Evolutionary conservation across 192 early-diverging fungal genomes (phyloP), one percentile per base, ranked within the genome.

Genomic region (Linnemannia schmuckeri): DNA sequence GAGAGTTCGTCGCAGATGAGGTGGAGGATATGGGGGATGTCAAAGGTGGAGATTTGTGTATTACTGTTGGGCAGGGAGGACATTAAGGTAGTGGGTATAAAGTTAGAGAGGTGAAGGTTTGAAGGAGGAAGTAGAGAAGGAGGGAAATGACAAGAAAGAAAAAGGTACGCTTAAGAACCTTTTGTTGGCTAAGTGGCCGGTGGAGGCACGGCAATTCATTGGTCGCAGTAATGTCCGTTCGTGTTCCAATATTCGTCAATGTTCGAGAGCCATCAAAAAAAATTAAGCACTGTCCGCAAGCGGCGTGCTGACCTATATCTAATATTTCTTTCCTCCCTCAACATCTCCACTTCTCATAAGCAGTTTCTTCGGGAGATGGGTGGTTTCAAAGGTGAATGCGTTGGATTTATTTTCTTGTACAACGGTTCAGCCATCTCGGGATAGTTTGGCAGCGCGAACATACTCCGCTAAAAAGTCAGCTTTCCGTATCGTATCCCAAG

Each of bases 401-500:
- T 33, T 66, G 24, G 24, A 6, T 66, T 66, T 66, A 66, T 66
- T 66, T 33, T 27, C 13, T 66, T 66, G 61, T 66, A 66, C 61
- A 66, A 8, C 61, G 30, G 22, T 13, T 66, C 61, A 66, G 30
- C 79, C 83, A 68, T 80, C 83, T 4, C 78, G 75, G 1, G 83
- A 86, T 4, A 80, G 44, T 24, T 81, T 86, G 6, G 75, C 42
- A 8, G 83, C 79, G 40, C 78, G 78, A 8, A 74, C 47, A 77
- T 76, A 86, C 17, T 86, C 83, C 2, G 47, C 12, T 27, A 86
- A 44, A 44, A 86, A 86, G 42, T 86, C 83, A 10, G 75, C 79
- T 33, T 86, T 86, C 47, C 79, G 69, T 22, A 86, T 80, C 1
- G 70, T 72, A 13, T 86, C 83, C 83, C 83, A 86, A 20, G 70